phyloP scores from a whole-genome alignment of 768 basidiomycete species.

The Trametes meyenii region DNA sequence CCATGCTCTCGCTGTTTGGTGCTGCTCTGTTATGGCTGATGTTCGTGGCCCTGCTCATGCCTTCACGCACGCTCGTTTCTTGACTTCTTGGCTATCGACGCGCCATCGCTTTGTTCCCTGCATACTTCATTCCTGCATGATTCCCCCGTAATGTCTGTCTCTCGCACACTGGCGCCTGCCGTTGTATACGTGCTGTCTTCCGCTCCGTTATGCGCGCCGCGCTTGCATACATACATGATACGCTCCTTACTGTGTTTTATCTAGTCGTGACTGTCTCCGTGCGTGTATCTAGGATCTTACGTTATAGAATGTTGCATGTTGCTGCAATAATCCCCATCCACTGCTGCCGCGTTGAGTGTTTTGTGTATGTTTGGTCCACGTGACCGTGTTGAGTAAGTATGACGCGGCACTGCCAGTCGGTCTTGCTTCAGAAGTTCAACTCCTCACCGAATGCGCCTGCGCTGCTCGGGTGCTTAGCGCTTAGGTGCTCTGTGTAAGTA shows the following conservation, averaged over 20 bases:
- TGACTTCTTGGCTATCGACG: background rate
- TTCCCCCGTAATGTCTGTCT: background rate
- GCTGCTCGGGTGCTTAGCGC: too few relatives aligned
- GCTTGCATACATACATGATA: conserved; percentile 9
- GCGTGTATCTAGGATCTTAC: conserved; percentile 18
- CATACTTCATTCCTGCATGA: background rate
- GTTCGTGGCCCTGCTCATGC: background rate
- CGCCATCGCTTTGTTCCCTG: background rate
- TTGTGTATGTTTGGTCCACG: too few relatives aligned
- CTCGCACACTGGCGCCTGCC: background rate
- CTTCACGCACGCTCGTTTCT: background rate
- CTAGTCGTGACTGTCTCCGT: conserved; percentile 5
- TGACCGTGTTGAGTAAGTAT: too few relatives aligned
- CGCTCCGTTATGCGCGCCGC: conserved; percentile 5
- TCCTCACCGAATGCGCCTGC: too few relatives aligned
- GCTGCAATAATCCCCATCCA: background rate
- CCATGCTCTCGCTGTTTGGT: background rate
- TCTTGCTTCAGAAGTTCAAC: too few relatives aligned
- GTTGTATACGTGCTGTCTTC: conserved; percentile 8
- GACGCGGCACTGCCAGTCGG: too few relatives aligned
- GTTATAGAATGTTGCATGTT: conserved; percentile 12
- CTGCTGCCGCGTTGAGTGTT: background rate
- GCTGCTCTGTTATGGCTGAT: conserved; percentile 9
- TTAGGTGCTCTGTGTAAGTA: too few relatives aligned
- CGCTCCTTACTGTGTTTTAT: conserved; percentile 24